Evolutionary conservation across 2,329 filamentous ascomycete genomes (phyloP).

Genomic region (Cordyceps militaris): DNA sequence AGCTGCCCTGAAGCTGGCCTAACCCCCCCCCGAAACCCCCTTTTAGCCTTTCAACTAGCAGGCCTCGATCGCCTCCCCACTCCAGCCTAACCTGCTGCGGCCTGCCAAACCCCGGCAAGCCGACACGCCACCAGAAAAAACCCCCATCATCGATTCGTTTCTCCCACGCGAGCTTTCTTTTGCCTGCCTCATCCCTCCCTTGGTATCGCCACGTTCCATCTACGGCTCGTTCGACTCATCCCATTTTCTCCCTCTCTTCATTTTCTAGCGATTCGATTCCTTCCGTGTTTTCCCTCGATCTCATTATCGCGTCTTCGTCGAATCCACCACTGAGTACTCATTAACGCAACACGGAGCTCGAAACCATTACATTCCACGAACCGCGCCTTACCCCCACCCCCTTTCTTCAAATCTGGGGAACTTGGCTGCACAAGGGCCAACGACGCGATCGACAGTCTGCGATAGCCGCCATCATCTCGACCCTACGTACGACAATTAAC

Average conservation of each 20-base stretch:
- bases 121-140: not conserved
- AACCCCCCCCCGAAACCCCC: not conserved
- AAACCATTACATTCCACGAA: not conserved
- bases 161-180: slow-evolving; percentile 9
- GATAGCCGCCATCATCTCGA: not conserved
- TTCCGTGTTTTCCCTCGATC: not conserved
- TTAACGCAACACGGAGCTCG: not conserved
- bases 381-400: not conserved
- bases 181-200: slow-evolving; percentile 5
- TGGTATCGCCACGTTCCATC: not conserved
- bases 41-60: not conserved
- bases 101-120: not conserved
- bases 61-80: not conserved
- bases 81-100: not conserved
- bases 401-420: not conserved
- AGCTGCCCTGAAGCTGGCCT: not conserved
- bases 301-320: not conserved
- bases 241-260: not conserved
- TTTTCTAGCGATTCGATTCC: not conserved
- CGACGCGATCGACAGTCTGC: not conserved
- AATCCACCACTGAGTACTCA: not conserved
- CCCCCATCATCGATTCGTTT: not conserved
- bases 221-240: not conserved
- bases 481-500: not conserved
- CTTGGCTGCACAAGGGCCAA: not conserved